A percentile compares a stretch with the other conserved stretches of the same genome.
phyloP scores from a whole-genome alignment of 768 basidiomycete species.

The Ephemerocybe angulata region DNA sequence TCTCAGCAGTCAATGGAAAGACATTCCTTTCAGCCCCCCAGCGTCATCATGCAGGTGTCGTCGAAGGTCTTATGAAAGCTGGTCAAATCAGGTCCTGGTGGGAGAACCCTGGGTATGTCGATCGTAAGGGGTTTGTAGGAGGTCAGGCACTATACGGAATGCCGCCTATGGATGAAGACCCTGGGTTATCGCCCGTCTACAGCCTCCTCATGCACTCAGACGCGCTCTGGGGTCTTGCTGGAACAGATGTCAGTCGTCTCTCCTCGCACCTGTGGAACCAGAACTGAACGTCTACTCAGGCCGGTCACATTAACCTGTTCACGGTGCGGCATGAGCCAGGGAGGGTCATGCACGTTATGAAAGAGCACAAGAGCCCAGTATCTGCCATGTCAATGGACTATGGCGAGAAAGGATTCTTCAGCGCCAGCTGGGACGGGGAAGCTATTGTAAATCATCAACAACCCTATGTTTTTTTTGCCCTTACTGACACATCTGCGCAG shows the following conservation, averaged over 20 bases:
- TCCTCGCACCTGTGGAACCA: slow-evolving; percentile 11
- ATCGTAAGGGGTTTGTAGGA: slow-evolving; percentile 24
- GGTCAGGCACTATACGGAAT: neutral
- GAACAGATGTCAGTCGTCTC: slow-evolving; percentile 65
- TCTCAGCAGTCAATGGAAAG: slow-evolving; percentile 83
- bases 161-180: slow-evolving; percentile 41
- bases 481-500: slow-evolving; percentile 39
- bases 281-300: slow-evolving; percentile 38
- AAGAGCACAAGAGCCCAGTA: slow-evolving; percentile 76
- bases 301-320: slow-evolving; percentile 89
- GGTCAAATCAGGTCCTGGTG: slow-evolving; percentile 88
- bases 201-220: slow-evolving; percentile 90
- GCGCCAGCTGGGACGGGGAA: slow-evolving; percentile 93
- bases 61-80: slow-evolving; percentile 88
- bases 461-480: neutral
- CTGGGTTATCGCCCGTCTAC: slow-evolving; percentile 70
- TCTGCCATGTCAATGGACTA: slow-evolving; percentile 80
- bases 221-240: slow-evolving; percentile 88
- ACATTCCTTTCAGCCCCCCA: slow-evolving; percentile 85
- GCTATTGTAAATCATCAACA: slow-evolving; percentile 51
- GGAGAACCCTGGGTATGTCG: slow-evolving; percentile 61
- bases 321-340: slow-evolving; percentile 93
- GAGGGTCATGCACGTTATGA: slow-evolving; percentile 64
- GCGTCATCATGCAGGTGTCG: slow-evolving; percentile 82
- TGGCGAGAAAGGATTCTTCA: slow-evolving; percentile 82